Evolutionary conservation across 371 early-diverging fungal genomes (phyloP), one percentile per base, ranked within the genome.

Genomic region (Mucor racemosus): DNA sequence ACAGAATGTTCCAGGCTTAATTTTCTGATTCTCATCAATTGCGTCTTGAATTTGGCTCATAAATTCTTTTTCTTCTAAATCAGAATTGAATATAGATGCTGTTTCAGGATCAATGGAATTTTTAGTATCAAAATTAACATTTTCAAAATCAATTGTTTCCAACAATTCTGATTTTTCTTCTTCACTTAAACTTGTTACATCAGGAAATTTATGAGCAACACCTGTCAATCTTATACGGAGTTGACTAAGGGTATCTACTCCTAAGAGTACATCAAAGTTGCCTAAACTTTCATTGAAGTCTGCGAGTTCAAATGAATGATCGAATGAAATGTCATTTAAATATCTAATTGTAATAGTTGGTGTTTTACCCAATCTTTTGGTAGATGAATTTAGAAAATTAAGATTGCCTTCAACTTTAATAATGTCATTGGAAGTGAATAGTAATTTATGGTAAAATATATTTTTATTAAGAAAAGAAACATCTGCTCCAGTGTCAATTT

Each of bases 151-250:
- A 6, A 36, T 36, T 4, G 6, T 36, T 9, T 36, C 36, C 10
- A n/a, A 15, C 9, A 10, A 44, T 7, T 44, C n/a, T 44, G 15
- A 15, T 44, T 44, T 44, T 44, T 44, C 44, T 10, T 44, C n/a
- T 15, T 44, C 44, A 44, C 11, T 44, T 4, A 15, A 4, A n/a
- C 9, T 33, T 31, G 15, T 42, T 42, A 21, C 26, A 7, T 60
- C 40, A 1, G 60, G 19, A 17, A 26, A 44, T 7, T 60, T 26
- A 60, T 60, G 38, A 14, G 65, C 65, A 13, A 58, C 65, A 10
- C 59, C 59, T 17, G 34, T 26, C 11, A 65, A 36, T 5, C 54
- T 39, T 10, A 60, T 64, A 9, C 41, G 40, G 6, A 57, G 13
- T 19, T 46, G 55, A 13, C 17, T 17, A 0, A 58, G 1, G 6